Evolutionary conservation across 2,329 filamentous ascomycete genomes (phyloP), one percentile per base, ranked within the genome.

Genomic region (Colletotrichum chlorophyti): DNA sequence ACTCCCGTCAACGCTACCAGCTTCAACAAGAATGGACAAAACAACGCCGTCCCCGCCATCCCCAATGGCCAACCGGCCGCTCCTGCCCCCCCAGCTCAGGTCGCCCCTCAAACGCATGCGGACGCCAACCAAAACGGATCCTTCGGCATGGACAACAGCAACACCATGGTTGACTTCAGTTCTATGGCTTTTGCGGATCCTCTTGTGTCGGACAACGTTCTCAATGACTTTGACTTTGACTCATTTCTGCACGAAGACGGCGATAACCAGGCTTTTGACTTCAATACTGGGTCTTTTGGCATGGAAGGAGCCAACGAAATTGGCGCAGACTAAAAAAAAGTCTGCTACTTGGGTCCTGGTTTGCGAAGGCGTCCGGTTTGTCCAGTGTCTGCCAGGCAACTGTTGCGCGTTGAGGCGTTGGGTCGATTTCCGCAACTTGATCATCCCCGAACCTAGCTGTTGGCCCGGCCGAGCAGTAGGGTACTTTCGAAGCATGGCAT

Each of bases 191-290:
- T 86, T 68, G 77, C 80, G 52, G 83, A 86, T 62, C 82, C 84
- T 2, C 69, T 82, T 23, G 76, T 77, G 60, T 78, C 79, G 6
- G 74, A 73, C 51, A 81, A 88, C 66, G 85, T 88, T 31, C 76
- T 89, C 43, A 85, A 84, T 65, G 86, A 87, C 63, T 89, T 89
- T 65, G 86, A 89, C 62, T 79, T 89, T 64, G 86, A 89, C 70
- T 87, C 86, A 2, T 89, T 89, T 75, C 74, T 89, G 7, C 84
- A 89, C 62, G 79, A 82, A 58, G 81, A 81, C 42, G 76, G 72
- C 29, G 79, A 78, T 35, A 75, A 75, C 37, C 70, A 73, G 38
- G 70, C 68, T 5, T 88, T 88, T 62, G 83, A 83, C 71, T 88
- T 88, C 65, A 75, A 75, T 61, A 71, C 77, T 14, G 73, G 75